phyloP scores from a whole-genome alignment of 176 grass and related monocot species.

The Leersia perrieri region DNA sequence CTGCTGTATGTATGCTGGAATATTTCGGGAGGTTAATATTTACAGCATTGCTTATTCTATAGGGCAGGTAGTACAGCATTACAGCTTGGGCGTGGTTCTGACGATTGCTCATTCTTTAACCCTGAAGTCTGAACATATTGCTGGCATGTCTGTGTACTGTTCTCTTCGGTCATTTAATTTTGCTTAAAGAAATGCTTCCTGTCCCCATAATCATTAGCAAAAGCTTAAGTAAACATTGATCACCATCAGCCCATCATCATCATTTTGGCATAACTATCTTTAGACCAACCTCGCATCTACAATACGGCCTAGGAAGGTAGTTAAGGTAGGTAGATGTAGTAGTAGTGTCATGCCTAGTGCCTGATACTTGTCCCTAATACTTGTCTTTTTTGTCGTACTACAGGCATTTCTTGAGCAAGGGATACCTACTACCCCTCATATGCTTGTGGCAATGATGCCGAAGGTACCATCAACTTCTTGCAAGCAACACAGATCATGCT shows the following conservation, averaged over 20 bases:
- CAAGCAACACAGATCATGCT: not conserved
- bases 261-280: not conserved
- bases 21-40: conserved; percentile 9
- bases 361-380: not conserved
- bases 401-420: conserved; percentile 97
- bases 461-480: conserved; percentile 50
- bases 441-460: conserved; percentile 79
- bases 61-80: not conserved
- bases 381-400: conserved; percentile 20
- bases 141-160: conserved; percentile 31
- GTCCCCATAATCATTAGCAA: conserved; percentile 30
- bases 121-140: conserved; percentile 12
- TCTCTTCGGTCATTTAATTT: not conserved
- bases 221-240: not conserved
- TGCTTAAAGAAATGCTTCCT: conserved; percentile 27
- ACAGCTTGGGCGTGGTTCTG: conserved; percentile 14
- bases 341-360: not conserved
- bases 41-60: not conserved
- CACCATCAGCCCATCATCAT: not conserved
- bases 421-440: conserved; percentile 74
- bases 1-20: not conserved
- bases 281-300: not conserved
- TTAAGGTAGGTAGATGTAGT: conserved; percentile 11
- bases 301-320: not conserved
- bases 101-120: conserved; percentile 32